These are phyloP conservation scores for Pyracantha coccinea DNA, from an alignment of 331 rosid genomes.

Conservation along the genomic window DNA sequence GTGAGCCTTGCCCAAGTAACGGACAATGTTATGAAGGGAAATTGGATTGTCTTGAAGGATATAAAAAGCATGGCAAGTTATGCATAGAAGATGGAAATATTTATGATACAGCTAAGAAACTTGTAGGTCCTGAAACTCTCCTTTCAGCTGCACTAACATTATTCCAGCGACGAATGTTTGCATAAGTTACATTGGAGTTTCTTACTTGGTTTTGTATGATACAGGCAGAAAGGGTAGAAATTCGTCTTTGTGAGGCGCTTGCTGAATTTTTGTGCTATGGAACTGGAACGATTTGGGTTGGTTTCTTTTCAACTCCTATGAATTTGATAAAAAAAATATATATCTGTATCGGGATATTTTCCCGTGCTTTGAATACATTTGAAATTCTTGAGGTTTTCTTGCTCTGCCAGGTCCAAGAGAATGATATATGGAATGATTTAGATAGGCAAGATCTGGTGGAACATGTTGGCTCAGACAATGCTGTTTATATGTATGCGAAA, in stretches of 20 bases:
- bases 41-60: constrained; percentile 63
- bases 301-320: constrained; percentile 19
- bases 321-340: background rate
- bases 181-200: background rate
- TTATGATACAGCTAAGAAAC: constrained; percentile 52
- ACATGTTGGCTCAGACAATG: constrained; percentile 31
- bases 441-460: constrained; percentile 29
- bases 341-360: background rate
- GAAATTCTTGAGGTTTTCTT: constrained; percentile 10
- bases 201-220: constrained; percentile 15
- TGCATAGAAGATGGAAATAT: constrained; percentile 82
- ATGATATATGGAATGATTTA: constrained; percentile 48
- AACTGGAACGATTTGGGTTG: constrained; percentile 67
- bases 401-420: constrained; percentile 47
- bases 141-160: constrained; percentile 9
- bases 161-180: background rate
- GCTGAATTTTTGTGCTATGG: constrained; percentile 71
- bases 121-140: constrained; percentile 42
- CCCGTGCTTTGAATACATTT: background rate
- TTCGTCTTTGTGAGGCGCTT: constrained; percentile 49
- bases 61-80: constrained; percentile 47
- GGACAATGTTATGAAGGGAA: constrained; percentile 60
- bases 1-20: constrained; percentile 80
- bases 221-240: constrained; percentile 52
- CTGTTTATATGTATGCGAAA: constrained; percentile 41